A percentile compares a stretch with the other conserved stretches of the same genome.
Conservation (phyloP, 768 basidiomycete species). For the Wakefieldia striispora region DNA sequence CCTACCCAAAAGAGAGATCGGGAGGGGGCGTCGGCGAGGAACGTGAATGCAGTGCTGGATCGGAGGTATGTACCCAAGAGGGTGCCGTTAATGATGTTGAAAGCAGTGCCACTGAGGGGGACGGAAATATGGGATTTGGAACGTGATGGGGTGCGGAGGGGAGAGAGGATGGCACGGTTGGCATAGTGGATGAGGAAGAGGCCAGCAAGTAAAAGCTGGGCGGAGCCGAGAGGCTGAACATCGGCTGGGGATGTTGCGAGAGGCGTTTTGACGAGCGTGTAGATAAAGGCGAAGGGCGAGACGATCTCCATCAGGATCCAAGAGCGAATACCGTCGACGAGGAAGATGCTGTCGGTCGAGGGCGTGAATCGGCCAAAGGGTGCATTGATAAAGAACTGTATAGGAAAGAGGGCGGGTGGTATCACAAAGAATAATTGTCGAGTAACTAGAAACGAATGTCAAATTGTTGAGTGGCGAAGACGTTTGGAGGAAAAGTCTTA, state of each 20-base stretch:
- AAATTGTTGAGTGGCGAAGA: not conserved
- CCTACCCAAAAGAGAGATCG: constrained; percentile 60
- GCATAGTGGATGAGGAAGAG: constrained; percentile 76
- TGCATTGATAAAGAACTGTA: constrained; percentile 58
- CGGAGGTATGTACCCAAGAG: constrained; percentile 71
- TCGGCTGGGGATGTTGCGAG: constrained; percentile 37
- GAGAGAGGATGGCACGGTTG: constrained; percentile 79
- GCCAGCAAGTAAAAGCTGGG: constrained; percentile 49
- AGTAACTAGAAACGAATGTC: constrained; percentile 20
- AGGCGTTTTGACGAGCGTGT: constrained; percentile 48
- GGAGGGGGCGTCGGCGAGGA: constrained; percentile 34
- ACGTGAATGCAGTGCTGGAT: constrained; percentile 49
- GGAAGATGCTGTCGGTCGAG: constrained; percentile 40
- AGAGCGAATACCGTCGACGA: constrained; percentile 58
- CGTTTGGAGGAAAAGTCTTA: not conserved
- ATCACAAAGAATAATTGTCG: constrained; percentile 48
- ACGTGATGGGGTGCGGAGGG: constrained; percentile 76
- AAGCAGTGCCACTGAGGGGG: constrained; percentile 49
- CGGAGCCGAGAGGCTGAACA: constrained; percentile 32
- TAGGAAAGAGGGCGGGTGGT: constrained; percentile 36
- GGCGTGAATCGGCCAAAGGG: constrained; percentile 79
- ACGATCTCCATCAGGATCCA: constrained; percentile 82
- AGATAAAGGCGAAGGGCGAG: constrained; percentile 54
- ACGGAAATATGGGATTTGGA: constrained; percentile 73
- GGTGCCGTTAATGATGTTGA: constrained; percentile 73